Conservation (phyloP, 1,139 yeast species). For the Nakaseomyces kungkrabaensis region DNA sequence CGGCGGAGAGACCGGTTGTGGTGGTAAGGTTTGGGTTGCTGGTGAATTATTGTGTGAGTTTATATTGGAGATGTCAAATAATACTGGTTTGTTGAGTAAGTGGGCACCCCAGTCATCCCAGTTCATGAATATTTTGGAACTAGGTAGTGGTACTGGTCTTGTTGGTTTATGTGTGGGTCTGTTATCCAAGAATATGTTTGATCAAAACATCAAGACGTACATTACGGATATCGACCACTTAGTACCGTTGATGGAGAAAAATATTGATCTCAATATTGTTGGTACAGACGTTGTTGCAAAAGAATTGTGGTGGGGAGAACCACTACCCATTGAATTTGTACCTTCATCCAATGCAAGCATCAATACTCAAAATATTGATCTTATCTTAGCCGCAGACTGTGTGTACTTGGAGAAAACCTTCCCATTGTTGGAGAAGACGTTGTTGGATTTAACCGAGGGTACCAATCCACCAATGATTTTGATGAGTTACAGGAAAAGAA, state of each 20-base stretch:
- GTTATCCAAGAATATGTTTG: conserved; percentile 7
- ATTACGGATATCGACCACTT: conserved; percentile 37
- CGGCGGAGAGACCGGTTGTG: conserved; percentile 50
- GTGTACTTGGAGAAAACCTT: conserved; percentile 46
- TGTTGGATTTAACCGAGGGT: conserved; percentile 35
- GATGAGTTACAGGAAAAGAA: conserved; percentile 43
- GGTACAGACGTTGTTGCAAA: conserved; percentile 32
- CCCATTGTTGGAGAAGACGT: conserved; percentile 40
- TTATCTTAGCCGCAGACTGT: conserved; percentile 48
- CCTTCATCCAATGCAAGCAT: conserved; percentile 7
- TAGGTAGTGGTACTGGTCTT: conserved; percentile 50
- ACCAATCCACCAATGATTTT: conserved; percentile 33
- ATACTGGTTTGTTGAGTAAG: conserved; percentile 5
- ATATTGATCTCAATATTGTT: conserved; percentile 35
- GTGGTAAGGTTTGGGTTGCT: conserved; percentile 53
- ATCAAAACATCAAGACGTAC: conserved; percentile 30
- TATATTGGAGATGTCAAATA: conserved; percentile 22
- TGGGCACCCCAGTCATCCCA: conserved; percentile 7
- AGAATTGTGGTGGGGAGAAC: conserved; percentile 42
- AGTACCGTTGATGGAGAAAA: conserved; percentile 38
- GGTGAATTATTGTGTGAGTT: conserved; percentile 44
- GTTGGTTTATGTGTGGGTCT: conserved; percentile 35
- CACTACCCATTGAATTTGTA: conserved; percentile 30
- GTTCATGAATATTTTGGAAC: conserved; percentile 34
- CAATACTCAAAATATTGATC: conserved; percentile 29